phyloP scores from a whole-genome alignment of 2,329 filamentous ascomycete genomes.

The Aspergillus glaucus region DNA sequence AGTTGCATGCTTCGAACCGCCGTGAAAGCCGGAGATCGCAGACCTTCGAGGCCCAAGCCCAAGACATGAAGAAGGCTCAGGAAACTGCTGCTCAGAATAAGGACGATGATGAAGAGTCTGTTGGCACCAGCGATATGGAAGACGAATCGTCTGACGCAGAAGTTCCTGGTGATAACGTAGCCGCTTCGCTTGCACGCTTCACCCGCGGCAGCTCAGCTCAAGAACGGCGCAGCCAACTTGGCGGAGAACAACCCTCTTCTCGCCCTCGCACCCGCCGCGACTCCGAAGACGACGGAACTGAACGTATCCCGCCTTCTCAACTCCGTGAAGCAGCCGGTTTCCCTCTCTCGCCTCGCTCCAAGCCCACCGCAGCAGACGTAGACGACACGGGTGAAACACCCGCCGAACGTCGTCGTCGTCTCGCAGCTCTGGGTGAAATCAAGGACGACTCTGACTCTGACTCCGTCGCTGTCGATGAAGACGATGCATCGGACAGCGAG shows the following conservation, averaged over 20 bases:
- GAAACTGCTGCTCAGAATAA: slow-evolving; percentile 1
- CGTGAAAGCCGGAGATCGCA: slow-evolving; percentile 19
- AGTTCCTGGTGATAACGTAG: slow-evolving; percentile 30
- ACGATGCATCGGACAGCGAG: slow-evolving; percentile 17
- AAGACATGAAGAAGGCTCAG: slow-evolving; percentile 7
- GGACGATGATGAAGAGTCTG: slow-evolving; percentile 14
- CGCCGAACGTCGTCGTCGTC: slow-evolving; percentile 41
- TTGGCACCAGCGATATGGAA: slow-evolving; percentile 3
- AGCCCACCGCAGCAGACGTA: slow-evolving; percentile 11
- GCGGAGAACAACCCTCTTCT: slow-evolving; percentile 18
- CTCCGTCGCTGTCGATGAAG: slow-evolving; percentile 2
- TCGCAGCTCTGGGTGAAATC: slow-evolving; percentile 37
- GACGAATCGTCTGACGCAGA: slow-evolving; percentile 16
- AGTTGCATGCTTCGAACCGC: slow-evolving; percentile 22
- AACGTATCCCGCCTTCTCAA: slow-evolving; percentile 35
- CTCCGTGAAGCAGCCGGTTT: slow-evolving; percentile 28
- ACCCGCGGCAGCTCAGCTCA: slow-evolving; percentile 32
- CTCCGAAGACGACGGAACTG: slow-evolving; percentile 40
- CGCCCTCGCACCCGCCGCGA: slow-evolving; percentile 24
- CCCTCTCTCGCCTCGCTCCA: slow-evolving; percentile 13
- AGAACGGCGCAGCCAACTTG: slow-evolving; percentile 31
- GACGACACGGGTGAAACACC: slow-evolving; percentile 40
- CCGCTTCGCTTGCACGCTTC: slow-evolving; percentile 32
- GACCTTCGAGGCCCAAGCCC: slow-evolving; percentile 9
- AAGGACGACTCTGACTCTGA: slow-evolving; percentile 20